Evolutionary conservation across 495 filamentous ascomycete genomes (phyloP).

Genomic region (Talaromyces ruber): DNA sequence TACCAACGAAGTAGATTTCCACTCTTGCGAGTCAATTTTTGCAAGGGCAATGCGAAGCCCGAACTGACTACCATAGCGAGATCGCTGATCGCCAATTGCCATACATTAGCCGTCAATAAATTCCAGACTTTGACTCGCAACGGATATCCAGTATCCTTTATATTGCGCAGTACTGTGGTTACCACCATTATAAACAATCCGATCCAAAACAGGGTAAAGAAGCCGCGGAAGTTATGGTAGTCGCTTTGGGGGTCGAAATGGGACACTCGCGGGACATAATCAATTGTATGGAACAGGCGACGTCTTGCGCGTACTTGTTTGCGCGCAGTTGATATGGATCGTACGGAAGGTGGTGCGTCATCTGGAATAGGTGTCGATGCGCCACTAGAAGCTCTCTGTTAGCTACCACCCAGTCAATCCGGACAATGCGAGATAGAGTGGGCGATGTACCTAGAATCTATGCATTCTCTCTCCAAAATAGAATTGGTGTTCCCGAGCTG

Average conservation of each 20-base stretch:
- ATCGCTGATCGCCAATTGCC: conserved; percentile 79
- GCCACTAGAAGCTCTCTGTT: conserved; percentile 46
- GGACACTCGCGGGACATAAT: conserved; percentile 86
- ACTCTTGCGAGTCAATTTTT: conserved; percentile 51
- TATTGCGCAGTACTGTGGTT: conserved; percentile 81
- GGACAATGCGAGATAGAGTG: neutral
- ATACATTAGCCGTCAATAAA: conserved; percentile 77
- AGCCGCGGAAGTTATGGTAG: conserved; percentile 90
- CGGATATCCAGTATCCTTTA: conserved; percentile 87
- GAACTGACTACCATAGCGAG: conserved; percentile 74
- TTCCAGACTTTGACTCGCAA: conserved; percentile 78
- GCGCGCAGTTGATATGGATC: conserved; percentile 74
- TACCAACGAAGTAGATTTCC: conserved; percentile 60
- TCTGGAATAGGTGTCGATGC: conserved; percentile 80
- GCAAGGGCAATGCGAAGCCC: conserved; percentile 62
- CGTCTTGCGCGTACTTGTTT: conserved; percentile 79
- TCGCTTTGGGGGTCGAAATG: conserved; percentile 92
- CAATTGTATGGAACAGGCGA: conserved; percentile 90
- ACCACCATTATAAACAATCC: conserved; percentile 93
- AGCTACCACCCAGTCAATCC: neutral
- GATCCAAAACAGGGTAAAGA: conserved; percentile 98
- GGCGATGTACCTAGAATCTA: neutral
- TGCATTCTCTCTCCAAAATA: neutral
- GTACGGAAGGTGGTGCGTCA: conserved; percentile 84
- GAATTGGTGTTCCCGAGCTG: neutral